Evolutionary conservation across 768 basidiomycete species (phyloP).

Genomic region (Serendipita sp.): DNA sequence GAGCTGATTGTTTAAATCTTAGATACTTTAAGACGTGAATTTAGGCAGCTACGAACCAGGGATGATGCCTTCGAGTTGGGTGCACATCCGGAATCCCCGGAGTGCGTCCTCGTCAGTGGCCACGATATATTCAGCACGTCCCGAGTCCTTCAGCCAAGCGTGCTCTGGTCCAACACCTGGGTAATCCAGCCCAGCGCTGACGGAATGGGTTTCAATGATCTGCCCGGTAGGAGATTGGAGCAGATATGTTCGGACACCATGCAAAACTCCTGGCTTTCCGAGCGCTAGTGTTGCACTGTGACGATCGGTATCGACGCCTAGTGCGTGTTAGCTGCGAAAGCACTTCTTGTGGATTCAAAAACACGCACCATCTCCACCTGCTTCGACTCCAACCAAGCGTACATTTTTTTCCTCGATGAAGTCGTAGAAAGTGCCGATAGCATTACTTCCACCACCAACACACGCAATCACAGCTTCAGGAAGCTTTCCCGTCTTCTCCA

Average conservation of each 20-base stretch:
- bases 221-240: constrained; percentile 80
- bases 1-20: constrained; percentile 30
- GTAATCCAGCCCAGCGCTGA: constrained; percentile 92
- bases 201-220: constrained; percentile 92
- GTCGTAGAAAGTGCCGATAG: constrained; percentile 94
- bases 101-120: constrained; percentile 92
- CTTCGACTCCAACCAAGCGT: constrained; percentile 83
- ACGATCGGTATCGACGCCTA: constrained; percentile 63
- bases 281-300: constrained; percentile 89
- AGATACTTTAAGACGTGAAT: not conserved
- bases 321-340: not conserved
- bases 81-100: constrained; percentile 78
- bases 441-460: constrained; percentile 94
- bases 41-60: constrained; percentile 41
- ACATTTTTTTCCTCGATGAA: constrained; percentile 83
- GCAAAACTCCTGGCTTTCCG: constrained; percentile 86
- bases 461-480: constrained; percentile 93
- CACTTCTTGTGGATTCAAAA: not conserved
- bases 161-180: constrained; percentile 98
- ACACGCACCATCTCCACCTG: constrained; percentile 79
- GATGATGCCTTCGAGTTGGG: constrained; percentile 92
- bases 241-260: constrained; percentile 91
- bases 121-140: constrained; percentile 79
- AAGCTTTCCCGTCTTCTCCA: constrained; percentile 57
- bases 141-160: constrained; percentile 89